These are phyloP conservation scores for Crithidia bombi DNA, from an alignment of 208 protist genomes.

Conservation along the genomic window DNA sequence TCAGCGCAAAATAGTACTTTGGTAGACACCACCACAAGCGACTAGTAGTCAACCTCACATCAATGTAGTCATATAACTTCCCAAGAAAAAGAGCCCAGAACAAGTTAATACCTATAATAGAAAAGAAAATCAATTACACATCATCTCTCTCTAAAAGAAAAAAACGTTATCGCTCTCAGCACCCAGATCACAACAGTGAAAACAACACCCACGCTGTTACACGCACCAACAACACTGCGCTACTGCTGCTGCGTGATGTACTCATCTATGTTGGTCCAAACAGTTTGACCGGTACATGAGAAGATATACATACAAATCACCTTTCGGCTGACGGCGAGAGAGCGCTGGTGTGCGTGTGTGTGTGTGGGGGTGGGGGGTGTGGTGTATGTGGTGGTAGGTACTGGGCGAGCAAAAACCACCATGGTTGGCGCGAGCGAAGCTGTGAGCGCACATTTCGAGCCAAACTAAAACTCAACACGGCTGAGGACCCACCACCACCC, in stretches of 20 bases:
- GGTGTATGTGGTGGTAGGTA: constrained; percentile 14
- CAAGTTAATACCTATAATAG: too few species aligned
- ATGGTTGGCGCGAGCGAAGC: constrained; percentile 31
- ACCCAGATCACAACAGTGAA: too few species aligned
- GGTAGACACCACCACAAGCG: too few species aligned
- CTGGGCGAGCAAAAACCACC: constrained; percentile 23
- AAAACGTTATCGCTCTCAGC: too few species aligned
- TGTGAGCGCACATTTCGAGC: constrained; percentile 34
- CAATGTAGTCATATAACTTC: too few species aligned
- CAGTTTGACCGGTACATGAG: constrained; percentile 33
- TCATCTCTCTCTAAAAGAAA: too few species aligned
- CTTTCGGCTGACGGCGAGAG: constrained; percentile 28
- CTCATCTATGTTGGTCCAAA: constrained; percentile 36
- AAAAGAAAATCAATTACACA: too few species aligned
- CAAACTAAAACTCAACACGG: constrained; percentile 40
- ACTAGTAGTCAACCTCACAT: too few species aligned
- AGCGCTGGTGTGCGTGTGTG: background rate
- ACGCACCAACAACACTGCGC: too few species aligned
- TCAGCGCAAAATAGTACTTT: too few species aligned
- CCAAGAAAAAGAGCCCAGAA: too few species aligned
- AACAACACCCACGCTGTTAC: too few species aligned
- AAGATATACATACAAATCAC: constrained; percentile 35
- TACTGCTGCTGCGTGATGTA: constrained; percentile 24
- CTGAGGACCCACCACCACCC: constrained; percentile 7
- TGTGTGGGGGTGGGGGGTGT: background rate